These are phyloP conservation scores for Golubevia pallescens DNA, from an alignment of 1,284 basidiomycete species.

Conservation along the genomic window DNA sequence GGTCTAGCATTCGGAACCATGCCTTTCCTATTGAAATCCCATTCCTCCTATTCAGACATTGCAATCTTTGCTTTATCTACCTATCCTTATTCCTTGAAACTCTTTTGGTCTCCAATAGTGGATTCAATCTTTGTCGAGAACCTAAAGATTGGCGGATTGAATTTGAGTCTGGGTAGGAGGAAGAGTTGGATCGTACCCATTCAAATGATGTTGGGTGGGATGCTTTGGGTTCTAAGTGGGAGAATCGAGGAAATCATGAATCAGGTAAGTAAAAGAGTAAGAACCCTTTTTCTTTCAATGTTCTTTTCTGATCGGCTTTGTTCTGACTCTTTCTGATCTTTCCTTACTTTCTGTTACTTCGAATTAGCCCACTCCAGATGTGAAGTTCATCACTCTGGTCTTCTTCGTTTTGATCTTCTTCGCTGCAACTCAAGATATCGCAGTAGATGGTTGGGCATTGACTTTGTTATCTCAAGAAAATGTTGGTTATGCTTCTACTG, in stretches of 20 bases:
- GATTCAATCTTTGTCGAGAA: conserved; percentile 49
- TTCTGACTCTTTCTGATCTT: neutral
- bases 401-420: conserved; percentile 57
- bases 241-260: conserved; percentile 41
- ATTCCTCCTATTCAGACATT: conserved; percentile 58
- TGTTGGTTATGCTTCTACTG: conserved; percentile 57
- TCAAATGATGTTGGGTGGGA: conserved; percentile 48
- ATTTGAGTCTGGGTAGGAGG: conserved; percentile 41
- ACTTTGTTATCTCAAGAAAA: conserved; percentile 60
- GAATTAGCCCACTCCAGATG: conserved; percentile 24
- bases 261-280: conserved; percentile 16
- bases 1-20: conserved; percentile 62
- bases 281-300: too few species aligned
- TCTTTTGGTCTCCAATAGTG: conserved; percentile 63
- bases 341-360: neutral
- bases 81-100: conserved; percentile 62
- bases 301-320: neutral
- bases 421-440: conserved; percentile 61
- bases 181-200: conserved; percentile 64
- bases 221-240: conserved; percentile 38
- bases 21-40: conserved; percentile 60
- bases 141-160: conserved; percentile 21
- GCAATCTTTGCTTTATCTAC: conserved; percentile 62
- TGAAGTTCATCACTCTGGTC: conserved; percentile 51
- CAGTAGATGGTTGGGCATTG: conserved; percentile 63